phyloP scores from a whole-genome alignment of 2,329 filamentous ascomycete species.

The Dothideomycetes sp. region DNA sequence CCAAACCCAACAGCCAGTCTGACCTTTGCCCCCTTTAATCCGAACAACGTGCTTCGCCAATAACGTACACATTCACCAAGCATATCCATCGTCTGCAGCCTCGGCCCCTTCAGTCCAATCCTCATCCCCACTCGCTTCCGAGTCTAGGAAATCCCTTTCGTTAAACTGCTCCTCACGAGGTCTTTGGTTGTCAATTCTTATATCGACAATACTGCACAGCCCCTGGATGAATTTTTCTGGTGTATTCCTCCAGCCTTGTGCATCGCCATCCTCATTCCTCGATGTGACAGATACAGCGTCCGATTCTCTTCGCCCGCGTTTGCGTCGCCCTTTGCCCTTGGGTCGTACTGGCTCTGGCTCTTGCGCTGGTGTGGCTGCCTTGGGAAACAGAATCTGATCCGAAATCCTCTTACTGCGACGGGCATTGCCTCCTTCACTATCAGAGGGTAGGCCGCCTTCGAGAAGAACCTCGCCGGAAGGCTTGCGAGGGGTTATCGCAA shows the following conservation, averaged over 20 bases:
- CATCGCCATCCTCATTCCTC: slow-evolving; percentile 24
- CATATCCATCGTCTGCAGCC: slow-evolving; percentile 28
- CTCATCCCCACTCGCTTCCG: slow-evolving; percentile 46
- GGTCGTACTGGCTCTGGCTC: background rate
- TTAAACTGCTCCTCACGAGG: slow-evolving; percentile 55
- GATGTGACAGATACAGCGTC: slow-evolving; percentile 13
- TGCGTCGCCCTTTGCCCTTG: slow-evolving; percentile 11
- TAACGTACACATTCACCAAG: slow-evolving; percentile 25
- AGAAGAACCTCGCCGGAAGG: background rate
- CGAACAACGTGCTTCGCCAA: too few species aligned
- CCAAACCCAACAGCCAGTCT: too few species aligned
- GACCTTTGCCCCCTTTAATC: too few species aligned
- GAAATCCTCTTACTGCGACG: slow-evolving; percentile 21
- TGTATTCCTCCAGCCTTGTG: slow-evolving; percentile 20
- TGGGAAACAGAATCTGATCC: slow-evolving; percentile 8
- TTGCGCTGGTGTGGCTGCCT: background rate
- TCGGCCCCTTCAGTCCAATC: slow-evolving; percentile 46
- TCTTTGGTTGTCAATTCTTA: slow-evolving; percentile 67
- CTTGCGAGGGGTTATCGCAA: slow-evolving; percentile 16
- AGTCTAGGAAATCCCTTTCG: slow-evolving; percentile 62
- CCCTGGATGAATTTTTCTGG: slow-evolving; percentile 46
- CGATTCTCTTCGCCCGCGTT: slow-evolving; percentile 8
- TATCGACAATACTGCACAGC: slow-evolving; percentile 57
- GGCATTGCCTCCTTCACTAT: slow-evolving; percentile 3
- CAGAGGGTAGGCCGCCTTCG: slow-evolving; percentile 1